phyloP scores from a whole-genome alignment of 1,284 basidiomycete genomes.

The Ustilago shanxiensis region DNA sequence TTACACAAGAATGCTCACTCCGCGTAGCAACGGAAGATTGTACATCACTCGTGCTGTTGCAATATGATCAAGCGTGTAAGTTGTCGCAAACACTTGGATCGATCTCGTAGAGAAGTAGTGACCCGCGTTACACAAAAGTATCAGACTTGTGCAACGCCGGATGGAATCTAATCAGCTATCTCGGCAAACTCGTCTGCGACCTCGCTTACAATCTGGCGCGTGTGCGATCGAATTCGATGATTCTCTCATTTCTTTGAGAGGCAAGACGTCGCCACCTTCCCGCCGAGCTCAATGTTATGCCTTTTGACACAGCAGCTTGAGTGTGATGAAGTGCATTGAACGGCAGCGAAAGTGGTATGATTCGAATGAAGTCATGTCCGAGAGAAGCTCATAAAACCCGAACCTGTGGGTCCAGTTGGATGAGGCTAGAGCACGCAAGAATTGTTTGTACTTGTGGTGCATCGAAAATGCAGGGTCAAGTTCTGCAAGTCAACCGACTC shows the following conservation, averaged over 20 bases:
- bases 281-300: too few species aligned
- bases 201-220: background rate
- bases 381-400: background rate
- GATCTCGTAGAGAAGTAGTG: background rate
- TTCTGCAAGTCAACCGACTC: too few species aligned
- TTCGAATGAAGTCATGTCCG: too few species aligned
- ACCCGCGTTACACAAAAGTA: background rate
- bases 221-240: background rate
- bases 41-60: background rate
- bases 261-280: too few species aligned
- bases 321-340: too few species aligned
- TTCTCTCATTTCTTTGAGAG: too few species aligned
- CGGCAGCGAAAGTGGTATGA: background rate
- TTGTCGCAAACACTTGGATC: background rate
- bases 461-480: constrained; percentile 3
- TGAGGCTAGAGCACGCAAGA: background rate
- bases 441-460: background rate
- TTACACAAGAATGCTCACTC: background rate
- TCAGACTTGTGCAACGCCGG: background rate
- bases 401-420: background rate
- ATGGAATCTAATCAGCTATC: constrained; percentile 4
- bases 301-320: too few species aligned
- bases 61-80: background rate
- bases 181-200: constrained; percentile 11
- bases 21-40: background rate